phyloP scores from a whole-genome alignment of 2,329 filamentous ascomycete species.

The Arthrobotrys entomopaga region DNA sequence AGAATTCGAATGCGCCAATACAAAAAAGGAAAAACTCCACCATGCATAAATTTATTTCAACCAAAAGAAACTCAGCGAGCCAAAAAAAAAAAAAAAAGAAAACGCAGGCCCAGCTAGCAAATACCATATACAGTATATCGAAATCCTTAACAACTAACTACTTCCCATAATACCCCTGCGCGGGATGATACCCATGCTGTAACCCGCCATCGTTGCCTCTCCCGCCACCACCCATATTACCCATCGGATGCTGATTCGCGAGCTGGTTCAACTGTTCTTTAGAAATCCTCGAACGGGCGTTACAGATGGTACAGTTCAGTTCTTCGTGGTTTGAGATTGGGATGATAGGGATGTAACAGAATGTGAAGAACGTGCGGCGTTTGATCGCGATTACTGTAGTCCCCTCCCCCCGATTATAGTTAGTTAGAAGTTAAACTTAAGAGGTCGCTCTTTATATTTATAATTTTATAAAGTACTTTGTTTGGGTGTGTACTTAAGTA shows the following conservation, averaged over 20 bases:
- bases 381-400: conserved; percentile 56
- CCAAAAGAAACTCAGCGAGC: too few species aligned
- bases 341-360: conserved; percentile 58
- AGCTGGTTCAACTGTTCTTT: conserved; percentile 43
- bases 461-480: not conserved
- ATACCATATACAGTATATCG: too few species aligned
- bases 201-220: conserved; percentile 3
- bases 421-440: not conserved
- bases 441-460: conserved; percentile 21
- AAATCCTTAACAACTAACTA: too few species aligned
- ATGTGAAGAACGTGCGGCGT: conserved; percentile 58
- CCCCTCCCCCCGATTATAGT: not conserved
- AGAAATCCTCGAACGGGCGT: conserved; percentile 51
- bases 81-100: too few species aligned
- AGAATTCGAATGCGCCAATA: conserved; percentile 57
- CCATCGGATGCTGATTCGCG: conserved; percentile 44
- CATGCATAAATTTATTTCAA: too few species aligned
- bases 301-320: conserved; percentile 54
- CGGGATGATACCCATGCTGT: conserved; percentile 31
- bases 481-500: not conserved
- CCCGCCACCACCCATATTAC: conserved; percentile 21
- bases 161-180: conserved; percentile 51
- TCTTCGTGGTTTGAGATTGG: conserved; percentile 51
- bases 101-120: too few species aligned
- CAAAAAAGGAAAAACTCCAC: too few species aligned